phyloP scores from a whole-genome alignment of 352 stramenopile species.

The Pythium apleroticum region DNA sequence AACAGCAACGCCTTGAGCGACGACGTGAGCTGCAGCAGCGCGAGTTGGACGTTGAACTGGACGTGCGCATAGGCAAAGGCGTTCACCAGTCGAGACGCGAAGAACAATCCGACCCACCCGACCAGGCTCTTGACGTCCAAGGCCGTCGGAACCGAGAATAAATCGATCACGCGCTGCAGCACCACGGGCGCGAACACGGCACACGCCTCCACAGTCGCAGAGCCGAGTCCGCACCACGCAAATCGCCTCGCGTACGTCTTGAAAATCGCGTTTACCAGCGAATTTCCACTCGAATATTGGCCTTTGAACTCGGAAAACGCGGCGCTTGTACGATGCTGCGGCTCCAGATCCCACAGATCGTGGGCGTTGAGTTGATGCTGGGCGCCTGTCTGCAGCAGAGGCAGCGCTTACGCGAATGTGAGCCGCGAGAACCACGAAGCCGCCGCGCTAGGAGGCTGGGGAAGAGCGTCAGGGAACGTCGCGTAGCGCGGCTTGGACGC shows the following conservation, averaged over 20 bases:
- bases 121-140: constrained; percentile 7
- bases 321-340: not conserved
- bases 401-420: constrained; percentile 7
- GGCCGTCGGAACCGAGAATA: constrained; percentile 5
- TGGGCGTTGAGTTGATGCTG: constrained; percentile 5
- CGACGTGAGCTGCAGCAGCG: constrained; percentile 25
- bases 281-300: constrained; percentile 10
- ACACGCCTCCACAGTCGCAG: constrained; percentile 9
- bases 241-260: not conserved
- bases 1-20: constrained; percentile 31
- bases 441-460: not conserved
- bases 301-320: constrained; percentile 1
- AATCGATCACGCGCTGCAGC: constrained; percentile 19
- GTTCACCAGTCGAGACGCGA: constrained; percentile 31
- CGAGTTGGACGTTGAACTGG: constrained; percentile 25
- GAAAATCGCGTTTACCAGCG: not conserved
- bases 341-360: constrained; percentile 15
- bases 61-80: constrained; percentile 24
- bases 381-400: constrained; percentile 1
- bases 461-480: not conserved
- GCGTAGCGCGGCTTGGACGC: not conserved
- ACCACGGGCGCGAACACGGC: constrained; percentile 24
- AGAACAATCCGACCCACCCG: constrained; percentile 32
- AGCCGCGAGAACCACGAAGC: constrained; percentile 16
- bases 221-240: constrained; percentile 15